These are phyloP conservation scores for Phanerochaete sordida DNA, from an alignment of 768 basidiomycete species.

Conservation along the genomic window DNA sequence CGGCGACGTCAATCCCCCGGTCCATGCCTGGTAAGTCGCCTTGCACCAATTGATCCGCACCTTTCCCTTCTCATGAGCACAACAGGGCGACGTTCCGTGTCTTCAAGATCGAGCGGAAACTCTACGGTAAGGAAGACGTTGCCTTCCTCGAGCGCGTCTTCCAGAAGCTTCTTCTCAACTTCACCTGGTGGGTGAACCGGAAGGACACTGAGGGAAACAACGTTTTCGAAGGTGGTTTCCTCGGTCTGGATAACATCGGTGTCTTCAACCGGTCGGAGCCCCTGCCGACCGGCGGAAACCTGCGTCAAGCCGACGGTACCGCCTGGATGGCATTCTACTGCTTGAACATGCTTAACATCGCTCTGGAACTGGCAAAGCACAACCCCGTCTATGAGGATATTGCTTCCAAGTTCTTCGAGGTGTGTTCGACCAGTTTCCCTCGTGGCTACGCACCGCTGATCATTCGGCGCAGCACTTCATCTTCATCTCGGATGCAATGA, in stretches of 20 bases:
- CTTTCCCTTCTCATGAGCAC: neutral
- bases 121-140: conserved; percentile 87
- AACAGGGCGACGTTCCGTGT: conserved; percentile 92
- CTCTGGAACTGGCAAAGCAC: conserved; percentile 95
- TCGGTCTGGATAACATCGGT: conserved; percentile 97
- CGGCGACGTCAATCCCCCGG: conserved; percentile 96
- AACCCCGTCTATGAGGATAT: conserved; percentile 98
- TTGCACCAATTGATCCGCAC: neutral
- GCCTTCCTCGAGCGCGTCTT: conserved; percentile 96
- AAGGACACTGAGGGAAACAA: conserved; percentile 95
- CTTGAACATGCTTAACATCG: conserved; percentile 97
- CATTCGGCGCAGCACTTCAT: conserved; percentile 74
- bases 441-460: neutral
- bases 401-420: conserved; percentile 96
- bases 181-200: conserved; percentile 99
- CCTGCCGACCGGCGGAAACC: conserved; percentile 86
- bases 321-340: conserved; percentile 99
- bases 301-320: conserved; percentile 97
- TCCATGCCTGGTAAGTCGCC: conserved; percentile 82
- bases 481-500: conserved; percentile 99
- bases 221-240: conserved; percentile 97
- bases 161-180: conserved; percentile 95
- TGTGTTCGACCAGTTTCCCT: conserved; percentile 25
- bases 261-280: conserved; percentile 98
- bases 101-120: conserved; percentile 98